These are phyloP conservation scores for Carpinus fangiana DNA, from an alignment of 306 rosid species.

Conservation along the genomic window DNA sequence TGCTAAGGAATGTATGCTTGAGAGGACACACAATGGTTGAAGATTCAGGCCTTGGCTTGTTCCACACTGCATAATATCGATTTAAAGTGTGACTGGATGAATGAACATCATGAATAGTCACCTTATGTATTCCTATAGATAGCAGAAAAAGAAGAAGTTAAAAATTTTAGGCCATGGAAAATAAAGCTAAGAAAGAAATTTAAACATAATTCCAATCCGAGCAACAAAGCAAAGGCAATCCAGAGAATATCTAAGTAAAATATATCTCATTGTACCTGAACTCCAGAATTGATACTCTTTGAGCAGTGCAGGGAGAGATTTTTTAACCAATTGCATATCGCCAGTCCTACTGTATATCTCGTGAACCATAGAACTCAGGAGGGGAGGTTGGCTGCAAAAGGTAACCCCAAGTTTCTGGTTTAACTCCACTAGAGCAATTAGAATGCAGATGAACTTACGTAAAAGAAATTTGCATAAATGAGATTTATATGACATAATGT, in stretches of 20 bases:
- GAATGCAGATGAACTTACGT: neutral
- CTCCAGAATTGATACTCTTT: constrained; percentile 88
- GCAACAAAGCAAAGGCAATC: neutral
- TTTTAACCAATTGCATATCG: constrained; percentile 61
- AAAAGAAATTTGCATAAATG: neutral
- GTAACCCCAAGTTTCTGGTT: constrained; percentile 21
- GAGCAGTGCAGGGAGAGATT: constrained; percentile 72
- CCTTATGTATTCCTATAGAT: constrained; percentile 63
- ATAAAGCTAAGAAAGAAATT: constrained; percentile 9
- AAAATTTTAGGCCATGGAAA: neutral
- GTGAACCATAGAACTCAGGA: constrained; percentile 82
- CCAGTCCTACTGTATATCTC: constrained; percentile 66
- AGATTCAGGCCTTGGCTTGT: constrained; percentile 87
- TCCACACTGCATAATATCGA: constrained; percentile 90
- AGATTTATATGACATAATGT: constrained; percentile 1
- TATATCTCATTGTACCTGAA: constrained; percentile 58
- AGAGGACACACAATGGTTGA: constrained; percentile 49
- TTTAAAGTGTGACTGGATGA: constrained; percentile 53
- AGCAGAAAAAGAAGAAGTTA: neutral
- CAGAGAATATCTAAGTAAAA: constrained; percentile 7
- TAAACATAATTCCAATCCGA: constrained; percentile 11
- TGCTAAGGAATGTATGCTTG: constrained; percentile 6
- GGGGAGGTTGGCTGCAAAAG: constrained; percentile 91
- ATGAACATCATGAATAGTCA: constrained; percentile 55
- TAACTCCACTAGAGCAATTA: neutral